Evolutionary conservation across 2,329 filamentous ascomycete species (phyloP).

Genomic region (Cladophialophora immunda): DNA sequence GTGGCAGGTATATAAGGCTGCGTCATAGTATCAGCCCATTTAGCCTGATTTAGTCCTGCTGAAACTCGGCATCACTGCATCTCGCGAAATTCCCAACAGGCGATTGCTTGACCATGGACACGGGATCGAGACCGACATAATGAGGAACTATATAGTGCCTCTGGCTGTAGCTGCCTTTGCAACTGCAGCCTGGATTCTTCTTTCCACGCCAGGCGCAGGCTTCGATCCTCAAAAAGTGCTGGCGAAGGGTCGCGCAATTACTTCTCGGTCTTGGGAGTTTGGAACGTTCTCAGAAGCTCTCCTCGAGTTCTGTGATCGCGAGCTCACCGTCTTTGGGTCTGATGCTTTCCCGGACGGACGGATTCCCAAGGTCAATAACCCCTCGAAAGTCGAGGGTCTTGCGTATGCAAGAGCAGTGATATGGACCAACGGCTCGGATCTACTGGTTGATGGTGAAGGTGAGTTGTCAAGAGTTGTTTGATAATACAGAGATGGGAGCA

Average conservation of each 20-base stretch:
- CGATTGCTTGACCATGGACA: neutral
- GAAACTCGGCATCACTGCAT: neutral
- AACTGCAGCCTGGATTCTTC: neutral
- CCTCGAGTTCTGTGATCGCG: conserved; percentile 34
- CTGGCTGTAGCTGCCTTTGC: conserved; percentile 7
- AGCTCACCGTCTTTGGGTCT: conserved; percentile 30
- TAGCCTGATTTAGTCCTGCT: conserved; percentile 7
- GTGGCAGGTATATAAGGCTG: neutral
- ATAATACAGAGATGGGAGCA: neutral
- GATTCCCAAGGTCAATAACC: conserved; percentile 9
- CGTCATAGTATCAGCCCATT: neutral
- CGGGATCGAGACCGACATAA: neutral
- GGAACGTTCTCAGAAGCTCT: conserved; percentile 34
- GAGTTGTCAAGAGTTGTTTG: neutral
- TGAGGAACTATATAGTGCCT: neutral
- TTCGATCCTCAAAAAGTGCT: conserved; percentile 16
- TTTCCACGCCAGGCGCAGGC: conserved; percentile 1
- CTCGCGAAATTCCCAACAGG: neutral
- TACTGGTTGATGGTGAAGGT: conserved; percentile 24
- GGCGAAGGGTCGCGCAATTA: conserved; percentile 8
- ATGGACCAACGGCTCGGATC: conserved; percentile 11
- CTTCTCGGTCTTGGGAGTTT: conserved; percentile 29
- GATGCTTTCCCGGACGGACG: conserved; percentile 23
- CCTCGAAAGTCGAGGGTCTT: conserved; percentile 14
- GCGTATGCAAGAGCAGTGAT: conserved; percentile 15